These are phyloP conservation scores for Ambrosia artemisiifolia DNA, from an alignment of 129 eudicot genomes.

Conservation along the genomic window DNA sequence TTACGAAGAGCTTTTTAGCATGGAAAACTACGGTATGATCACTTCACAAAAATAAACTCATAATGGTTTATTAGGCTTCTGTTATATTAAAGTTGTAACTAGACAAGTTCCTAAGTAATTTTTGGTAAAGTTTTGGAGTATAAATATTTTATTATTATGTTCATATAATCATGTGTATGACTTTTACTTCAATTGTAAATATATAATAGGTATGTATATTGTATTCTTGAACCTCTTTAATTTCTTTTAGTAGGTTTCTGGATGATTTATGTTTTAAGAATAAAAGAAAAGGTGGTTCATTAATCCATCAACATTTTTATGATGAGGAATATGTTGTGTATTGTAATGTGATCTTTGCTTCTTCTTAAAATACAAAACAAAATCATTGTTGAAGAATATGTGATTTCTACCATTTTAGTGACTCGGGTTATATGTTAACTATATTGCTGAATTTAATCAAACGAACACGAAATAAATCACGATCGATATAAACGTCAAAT, in stretches of 20 bases:
- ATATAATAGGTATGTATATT: conserved; percentile 3
- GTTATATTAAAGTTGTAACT: conserved; percentile 7
- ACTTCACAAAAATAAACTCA: conserved; percentile 17
- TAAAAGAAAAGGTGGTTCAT: background rate
- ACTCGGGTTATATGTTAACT: no score
- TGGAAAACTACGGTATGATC: conserved; percentile 36
- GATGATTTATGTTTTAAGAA: background rate
- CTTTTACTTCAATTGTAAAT: background rate
- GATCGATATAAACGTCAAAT: no score
- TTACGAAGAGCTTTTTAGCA: conserved; percentile 57
- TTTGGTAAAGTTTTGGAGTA: conserved; percentile 25
- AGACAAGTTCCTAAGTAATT: background rate
- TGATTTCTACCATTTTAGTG: no score
- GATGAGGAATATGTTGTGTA: background rate
- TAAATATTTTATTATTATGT: conserved; percentile 19
- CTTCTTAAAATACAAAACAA: no score
- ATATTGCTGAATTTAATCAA: no score
- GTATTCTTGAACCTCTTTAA: background rate
- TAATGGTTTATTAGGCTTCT: conserved; percentile 14
- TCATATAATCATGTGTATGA: conserved; percentile 21
- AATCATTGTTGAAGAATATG: no score
- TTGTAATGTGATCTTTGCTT: no score
- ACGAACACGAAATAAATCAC: no score
- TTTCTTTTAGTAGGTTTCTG: background rate
- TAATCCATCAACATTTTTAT: background rate